Evolutionary conservation across 352 stramenopile genomes (phyloP).

Genomic region (Phytophthora pisi): DNA sequence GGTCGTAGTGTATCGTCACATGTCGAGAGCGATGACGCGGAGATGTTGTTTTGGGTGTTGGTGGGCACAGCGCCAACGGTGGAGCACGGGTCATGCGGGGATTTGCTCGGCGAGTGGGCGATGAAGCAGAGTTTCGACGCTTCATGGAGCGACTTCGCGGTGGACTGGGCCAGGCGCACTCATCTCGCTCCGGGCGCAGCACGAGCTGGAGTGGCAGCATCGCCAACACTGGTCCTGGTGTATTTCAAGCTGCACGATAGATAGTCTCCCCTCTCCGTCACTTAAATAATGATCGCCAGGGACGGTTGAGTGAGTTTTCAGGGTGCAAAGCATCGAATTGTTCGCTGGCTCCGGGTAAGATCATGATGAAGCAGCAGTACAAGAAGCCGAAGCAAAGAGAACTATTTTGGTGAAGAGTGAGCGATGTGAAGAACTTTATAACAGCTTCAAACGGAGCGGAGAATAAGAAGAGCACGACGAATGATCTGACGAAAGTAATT

Average conservation of each 20-base stretch:
- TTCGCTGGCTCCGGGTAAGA: constrained; percentile 5
- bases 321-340: constrained; percentile 1
- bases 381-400: background rate
- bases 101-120: constrained; percentile 9
- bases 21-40: constrained; percentile 26
- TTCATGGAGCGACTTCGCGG: constrained; percentile 18
- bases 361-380: constrained; percentile 3
- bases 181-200: constrained; percentile 21
- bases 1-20: constrained; percentile 5
- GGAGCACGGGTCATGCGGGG: constrained; percentile 11
- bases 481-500: constrained; percentile 3
- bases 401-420: constrained; percentile 14
- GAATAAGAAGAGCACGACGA: background rate
- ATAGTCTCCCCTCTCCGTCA: constrained; percentile 6
- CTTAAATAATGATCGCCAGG: constrained; percentile 1
- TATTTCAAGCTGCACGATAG: constrained; percentile 1
- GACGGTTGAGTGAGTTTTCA: background rate
- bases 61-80: constrained; percentile 10
- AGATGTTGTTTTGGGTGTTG: constrained; percentile 22
- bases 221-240: background rate
- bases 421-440: background rate
- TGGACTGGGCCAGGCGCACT: constrained; percentile 28
- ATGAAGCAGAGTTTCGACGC: constrained; percentile 27
- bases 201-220: constrained; percentile 35
- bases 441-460: background rate